Conservation (phyloP, 169 alveolate species). For the Eimeria falciformis region DNA sequence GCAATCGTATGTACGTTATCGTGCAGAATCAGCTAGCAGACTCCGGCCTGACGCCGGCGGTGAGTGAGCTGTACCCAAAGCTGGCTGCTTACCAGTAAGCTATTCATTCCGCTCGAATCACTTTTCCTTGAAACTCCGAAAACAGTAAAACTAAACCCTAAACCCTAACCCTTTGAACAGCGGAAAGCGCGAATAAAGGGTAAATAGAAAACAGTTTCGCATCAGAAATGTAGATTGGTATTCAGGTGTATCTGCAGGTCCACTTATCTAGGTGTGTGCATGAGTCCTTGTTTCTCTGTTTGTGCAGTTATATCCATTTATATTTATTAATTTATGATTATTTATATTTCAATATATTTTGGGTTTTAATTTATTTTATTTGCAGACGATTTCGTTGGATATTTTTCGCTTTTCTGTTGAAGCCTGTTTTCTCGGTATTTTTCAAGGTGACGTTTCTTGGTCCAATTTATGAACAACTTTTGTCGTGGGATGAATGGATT, state of each 20-base stretch:
- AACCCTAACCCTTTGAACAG: too few species aligned
- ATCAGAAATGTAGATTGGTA: not conserved
- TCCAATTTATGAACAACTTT: constrained; percentile 65
- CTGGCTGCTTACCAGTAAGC: constrained; percentile 54
- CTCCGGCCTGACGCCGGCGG: constrained; percentile 3
- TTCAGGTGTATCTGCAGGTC: too few species aligned
- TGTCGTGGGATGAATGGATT: constrained; percentile 74
- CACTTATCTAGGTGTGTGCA: not conserved
- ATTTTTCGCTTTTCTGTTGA: constrained; percentile 40
- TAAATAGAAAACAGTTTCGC: not conserved
- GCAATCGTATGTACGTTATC: not conserved
- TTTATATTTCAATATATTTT: too few species aligned
- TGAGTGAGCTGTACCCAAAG: constrained; percentile 56
- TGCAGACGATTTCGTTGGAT: constrained; percentile 69
- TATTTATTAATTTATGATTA: not conserved
- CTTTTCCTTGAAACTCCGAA: too few species aligned
- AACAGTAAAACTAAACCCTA: not conserved
- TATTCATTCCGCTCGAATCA: too few species aligned
- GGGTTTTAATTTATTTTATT: not conserved
- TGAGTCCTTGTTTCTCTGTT: not conserved
- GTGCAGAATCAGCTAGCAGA: constrained; percentile 52
- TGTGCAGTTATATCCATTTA: not conserved
- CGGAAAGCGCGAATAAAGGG: too few species aligned
- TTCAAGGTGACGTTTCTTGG: constrained; percentile 61
- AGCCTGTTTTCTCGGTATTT: constrained; percentile 63